A percentile compares a stretch with the other conserved stretches of the same genome.
phyloP scores from a whole-genome alignment of 2,329 filamentous ascomycete species.

The Phoma sp. region DNA sequence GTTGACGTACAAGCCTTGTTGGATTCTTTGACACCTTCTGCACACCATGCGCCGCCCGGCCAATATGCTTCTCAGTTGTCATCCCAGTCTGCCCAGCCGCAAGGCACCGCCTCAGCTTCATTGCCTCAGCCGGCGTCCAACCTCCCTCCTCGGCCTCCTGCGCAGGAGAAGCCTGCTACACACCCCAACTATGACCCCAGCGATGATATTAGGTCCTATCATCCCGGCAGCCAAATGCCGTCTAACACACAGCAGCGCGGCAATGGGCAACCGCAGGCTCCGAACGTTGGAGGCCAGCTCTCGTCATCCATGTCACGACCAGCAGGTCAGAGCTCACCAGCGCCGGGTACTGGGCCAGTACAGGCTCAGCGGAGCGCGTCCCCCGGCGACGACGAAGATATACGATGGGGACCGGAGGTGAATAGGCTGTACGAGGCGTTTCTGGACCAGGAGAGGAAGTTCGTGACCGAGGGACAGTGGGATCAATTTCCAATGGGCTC shows the following conservation, averaged over 20 bases:
- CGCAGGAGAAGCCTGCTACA: slow-evolving; percentile 58
- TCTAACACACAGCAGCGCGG: slow-evolving; percentile 41
- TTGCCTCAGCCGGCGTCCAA: slow-evolving; percentile 49
- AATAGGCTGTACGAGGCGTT: slow-evolving; percentile 77
- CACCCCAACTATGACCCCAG: slow-evolving; percentile 57
- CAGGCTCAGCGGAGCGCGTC: slow-evolving; percentile 34
- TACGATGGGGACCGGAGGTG: slow-evolving; percentile 63
- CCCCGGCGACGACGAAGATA: slow-evolving; percentile 54
- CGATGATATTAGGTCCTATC: slow-evolving; percentile 59
- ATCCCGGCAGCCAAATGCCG: slow-evolving; percentile 55
- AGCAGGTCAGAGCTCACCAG: slow-evolving; percentile 40
- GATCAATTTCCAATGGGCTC: slow-evolving; percentile 80
- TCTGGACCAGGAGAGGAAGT: slow-evolving; percentile 73
- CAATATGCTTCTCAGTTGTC: slow-evolving; percentile 46
- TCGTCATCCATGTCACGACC: slow-evolving; percentile 26
- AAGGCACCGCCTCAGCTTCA: slow-evolving; percentile 45
- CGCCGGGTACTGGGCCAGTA: slow-evolving; percentile 37
- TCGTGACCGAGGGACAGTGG: slow-evolving; percentile 81
- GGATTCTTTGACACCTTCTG: slow-evolving; percentile 51
- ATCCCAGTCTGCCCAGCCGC: slow-evolving; percentile 39
- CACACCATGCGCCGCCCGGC: slow-evolving; percentile 37
- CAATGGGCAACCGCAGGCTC: slow-evolving; percentile 33
- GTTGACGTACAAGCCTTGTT: slow-evolving; percentile 58
- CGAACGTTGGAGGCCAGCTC: slow-evolving; percentile 29
- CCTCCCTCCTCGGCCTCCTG: slow-evolving; percentile 58